A percentile compares a stretch with the other conserved stretches of the same genome.
phyloP scores from a whole-genome alignment of 148 eudicot genomes.

The Selenicereus undatus region DNA sequence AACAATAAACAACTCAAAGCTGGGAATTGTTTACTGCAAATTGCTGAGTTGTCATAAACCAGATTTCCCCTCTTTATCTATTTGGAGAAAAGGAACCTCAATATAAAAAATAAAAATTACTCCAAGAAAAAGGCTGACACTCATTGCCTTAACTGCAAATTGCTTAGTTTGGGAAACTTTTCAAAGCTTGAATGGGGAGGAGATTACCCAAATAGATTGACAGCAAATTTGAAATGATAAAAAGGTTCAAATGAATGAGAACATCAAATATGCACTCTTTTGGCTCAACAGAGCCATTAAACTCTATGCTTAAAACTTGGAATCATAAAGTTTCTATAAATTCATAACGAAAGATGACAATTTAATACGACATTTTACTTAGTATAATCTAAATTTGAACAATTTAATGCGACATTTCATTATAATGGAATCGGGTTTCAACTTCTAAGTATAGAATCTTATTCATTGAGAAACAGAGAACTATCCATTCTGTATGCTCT shows the following conservation, averaged over 20 bases:
- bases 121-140: not conserved
- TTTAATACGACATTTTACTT: no score
- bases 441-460: no score
- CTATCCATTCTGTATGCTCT: no score
- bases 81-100: not conserved
- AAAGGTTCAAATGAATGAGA: not conserved
- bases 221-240: not conserved
- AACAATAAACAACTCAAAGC: constrained; percentile 11
- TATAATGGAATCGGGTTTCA: no score
- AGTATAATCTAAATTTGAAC: no score
- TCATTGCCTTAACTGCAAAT: constrained; percentile 6
- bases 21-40: not conserved
- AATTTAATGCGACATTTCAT: no score
- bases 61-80: constrained; percentile 1
- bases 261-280: not conserved
- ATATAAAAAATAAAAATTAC: not conserved
- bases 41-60: constrained; percentile 8
- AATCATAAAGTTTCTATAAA: no score
- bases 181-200: not conserved
- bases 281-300: no score
- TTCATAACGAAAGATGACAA: no score
- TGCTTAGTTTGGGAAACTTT: not conserved
- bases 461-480: no score
- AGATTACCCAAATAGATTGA: no score
- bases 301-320: no score